Evolutionary conservation across 139 green algal genomes (phyloP), one percentile per base, ranked within the genome.

Genomic region (Nannochloris sp.): DNA sequence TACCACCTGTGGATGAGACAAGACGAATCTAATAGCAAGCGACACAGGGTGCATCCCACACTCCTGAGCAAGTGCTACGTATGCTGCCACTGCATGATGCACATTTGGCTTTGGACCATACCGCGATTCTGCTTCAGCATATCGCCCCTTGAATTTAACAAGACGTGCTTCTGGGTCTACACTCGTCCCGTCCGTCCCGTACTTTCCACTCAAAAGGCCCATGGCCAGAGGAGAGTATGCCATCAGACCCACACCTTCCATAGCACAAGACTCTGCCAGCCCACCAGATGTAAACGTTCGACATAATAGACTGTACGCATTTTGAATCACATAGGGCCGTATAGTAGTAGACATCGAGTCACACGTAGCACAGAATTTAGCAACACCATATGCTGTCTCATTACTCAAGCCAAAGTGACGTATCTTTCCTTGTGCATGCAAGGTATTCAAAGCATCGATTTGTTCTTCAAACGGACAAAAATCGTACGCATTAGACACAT

Each of bases 151-250:
- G 78, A 94, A 94, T 50, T 72, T 80, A 69, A 88, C 87, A 25
- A 96, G 69, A 3, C 87, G 75, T 14, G 72, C 69, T 4, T 59
- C 17, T 16, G 46, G 50, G 26, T 60, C 63, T 14, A 14, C 16
- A 14, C 67, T 65, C 3, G 55, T 59, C 8, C 49, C 68, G 29
- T 14, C 2, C 0, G 48, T 59, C 5, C 79, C 20, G 63, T 93
- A 94, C 77, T 95, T 95, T 28, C 88, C 88, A 60, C 83, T 90
- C 8, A 96, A 83, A 25, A 95, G 74, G 0, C 89, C 87, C 85
- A 93, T 94, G n/a, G 89, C 89, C 31, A 95, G 69, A 0, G 89
- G 89, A 67, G 74, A 87, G 80, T 96, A 96, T 6, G 89, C 87
- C 63, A 95, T 63, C 44, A 96, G 64, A 3, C 51, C 48, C 23